Conservation (phyloP, 768 basidiomycete genomes). For the Termitomyces bulborhizus region DNA sequence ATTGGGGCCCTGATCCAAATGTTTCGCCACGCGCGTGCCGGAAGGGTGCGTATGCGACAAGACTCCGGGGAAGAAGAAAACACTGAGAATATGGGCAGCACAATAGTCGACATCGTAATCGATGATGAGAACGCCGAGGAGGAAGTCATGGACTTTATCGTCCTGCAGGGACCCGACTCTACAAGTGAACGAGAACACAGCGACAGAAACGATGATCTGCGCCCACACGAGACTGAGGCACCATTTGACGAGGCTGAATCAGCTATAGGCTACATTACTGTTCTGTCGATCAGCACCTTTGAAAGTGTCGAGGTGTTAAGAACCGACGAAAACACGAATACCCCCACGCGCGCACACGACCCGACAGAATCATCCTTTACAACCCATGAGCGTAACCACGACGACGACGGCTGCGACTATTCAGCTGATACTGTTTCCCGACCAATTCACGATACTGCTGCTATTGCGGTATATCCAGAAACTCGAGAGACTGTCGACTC, state of each 20-base stretch:
- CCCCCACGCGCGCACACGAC: not conserved
- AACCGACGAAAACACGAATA: not conserved
- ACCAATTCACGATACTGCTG: not conserved
- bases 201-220: not conserved
- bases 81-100: not conserved
- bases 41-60: not conserved
- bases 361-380: not conserved
- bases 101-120: not conserved
- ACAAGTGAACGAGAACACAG: not conserved
- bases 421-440: too few species aligned
- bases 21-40: not conserved
- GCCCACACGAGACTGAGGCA: not conserved
- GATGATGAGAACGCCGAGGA: not conserved
- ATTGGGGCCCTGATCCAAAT: not conserved
- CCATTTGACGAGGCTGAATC: not conserved
- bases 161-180: not conserved
- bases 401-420: not conserved
- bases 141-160: not conserved
- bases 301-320: not conserved
- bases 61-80: not conserved
- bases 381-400: not conserved
- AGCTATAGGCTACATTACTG: not conserved
- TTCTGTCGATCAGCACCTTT: not conserved
- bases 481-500: not conserved
- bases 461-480: not conserved